Percentiles rank a stretch among this genome's conserved stretches.
These are phyloP conservation scores for Brassica rapa DNA, from an alignment of 345 rosid species.

Conservation along the genomic window DNA sequence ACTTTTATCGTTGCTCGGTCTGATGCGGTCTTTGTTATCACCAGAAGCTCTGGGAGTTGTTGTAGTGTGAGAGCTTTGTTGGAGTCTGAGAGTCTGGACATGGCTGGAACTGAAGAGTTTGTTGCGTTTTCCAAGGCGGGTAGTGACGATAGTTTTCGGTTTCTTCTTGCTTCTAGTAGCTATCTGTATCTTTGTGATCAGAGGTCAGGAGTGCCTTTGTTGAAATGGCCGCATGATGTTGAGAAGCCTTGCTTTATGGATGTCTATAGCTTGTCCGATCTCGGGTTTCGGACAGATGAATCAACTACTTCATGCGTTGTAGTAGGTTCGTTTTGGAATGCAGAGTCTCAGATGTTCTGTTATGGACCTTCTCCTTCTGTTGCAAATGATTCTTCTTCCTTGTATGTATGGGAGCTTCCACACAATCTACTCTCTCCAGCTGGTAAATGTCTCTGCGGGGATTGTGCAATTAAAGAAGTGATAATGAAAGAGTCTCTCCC, in stretches of 20 bases:
- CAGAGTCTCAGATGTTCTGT: conserved; percentile 61
- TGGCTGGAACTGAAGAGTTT: conserved; percentile 46
- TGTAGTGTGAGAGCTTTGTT: conserved; percentile 49
- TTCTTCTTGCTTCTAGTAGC: conserved; percentile 54
- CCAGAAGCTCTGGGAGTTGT: conserved; percentile 45
- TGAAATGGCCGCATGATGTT: conserved; percentile 68
- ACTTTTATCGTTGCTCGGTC: conserved; percentile 54
- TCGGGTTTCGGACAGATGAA: conserved; percentile 49
- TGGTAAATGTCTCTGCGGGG: conserved; percentile 57
- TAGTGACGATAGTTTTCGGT: conserved; percentile 48
- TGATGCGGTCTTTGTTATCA: conserved; percentile 60
- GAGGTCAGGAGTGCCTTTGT: conserved; percentile 53
- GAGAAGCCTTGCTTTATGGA: conserved; percentile 56
- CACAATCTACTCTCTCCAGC: conserved; percentile 50
- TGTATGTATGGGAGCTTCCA: conserved; percentile 67
- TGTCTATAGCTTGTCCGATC: conserved; percentile 58
- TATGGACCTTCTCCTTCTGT: conserved; percentile 60
- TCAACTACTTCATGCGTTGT: conserved; percentile 56
- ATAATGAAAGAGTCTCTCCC: conserved; percentile 53
- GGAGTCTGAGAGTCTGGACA: conserved; percentile 50
- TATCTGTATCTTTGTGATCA: conserved; percentile 64
- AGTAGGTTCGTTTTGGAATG: conserved; percentile 73
- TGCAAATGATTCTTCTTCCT: conserved; percentile 40
- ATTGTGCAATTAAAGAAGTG: conserved; percentile 53
- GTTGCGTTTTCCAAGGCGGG: conserved; percentile 51